Evolutionary conservation across 805 yeast species (phyloP), one percentile per base, ranked within the genome.

Genomic region (Barnettozyma californica): DNA sequence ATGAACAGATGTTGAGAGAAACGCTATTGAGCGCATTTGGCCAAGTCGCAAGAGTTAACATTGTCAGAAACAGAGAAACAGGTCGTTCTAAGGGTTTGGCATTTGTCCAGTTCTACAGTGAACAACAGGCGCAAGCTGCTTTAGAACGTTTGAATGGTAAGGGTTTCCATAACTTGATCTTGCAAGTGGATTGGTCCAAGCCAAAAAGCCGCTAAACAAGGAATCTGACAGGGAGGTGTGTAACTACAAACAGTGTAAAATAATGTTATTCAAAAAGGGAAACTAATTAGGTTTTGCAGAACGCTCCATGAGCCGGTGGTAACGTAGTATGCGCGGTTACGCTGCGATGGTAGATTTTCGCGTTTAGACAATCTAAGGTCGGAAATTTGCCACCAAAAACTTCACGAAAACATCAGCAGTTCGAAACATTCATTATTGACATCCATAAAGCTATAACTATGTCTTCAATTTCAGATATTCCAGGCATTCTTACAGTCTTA

Each of bases 51-150:
- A 85, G 96, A 71, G 87, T 86, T 57, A 84, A 85, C 54, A 76
- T 94, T 50, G 90, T 90, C 51, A 86, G 87, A 74, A 87, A 90
- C 72, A 85, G 89, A 72, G 96, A 87, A 61, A 94, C 98, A 25
- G 94, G 96, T 56, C 84, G 84, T 68, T 87, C 96, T 41, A 86
- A 89, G 72, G 99, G 99, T 64, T 82, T 92, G 68, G 98, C 98
- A 6, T 94, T 88, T 68, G 95, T 91, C 56, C 84, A 92, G 52
- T 87, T 87, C 67, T 79, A 76, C 51, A 76, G 82, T 48, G 81
- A 81, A 63, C 67, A 68, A 49, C 73, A 71, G 57, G 99, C 98
- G 40, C 83, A 86, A 69, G 68, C 66, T 56, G 98, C 97, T 45
- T 73, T 85, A 69, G 82, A 85, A 53, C 65, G 66, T 53, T 77